These are phyloP conservation scores for Boletus pseudo-olivaceus DNA, from an alignment of 768 basidiomycete species.

Conservation along the genomic window DNA sequence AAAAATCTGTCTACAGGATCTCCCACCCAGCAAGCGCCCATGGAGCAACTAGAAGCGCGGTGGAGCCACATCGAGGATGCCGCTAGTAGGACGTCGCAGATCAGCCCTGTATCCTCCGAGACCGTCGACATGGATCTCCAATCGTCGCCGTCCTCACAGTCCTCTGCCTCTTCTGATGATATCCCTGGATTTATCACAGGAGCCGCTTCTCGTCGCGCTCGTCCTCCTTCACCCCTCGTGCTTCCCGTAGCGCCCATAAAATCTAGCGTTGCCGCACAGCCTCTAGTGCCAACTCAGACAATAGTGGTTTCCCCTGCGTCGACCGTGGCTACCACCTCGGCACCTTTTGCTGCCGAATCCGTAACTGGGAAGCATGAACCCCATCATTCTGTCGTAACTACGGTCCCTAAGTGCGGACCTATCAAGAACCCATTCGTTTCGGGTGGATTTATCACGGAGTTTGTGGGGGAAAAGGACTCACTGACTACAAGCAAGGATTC, in stretches of 20 bases:
- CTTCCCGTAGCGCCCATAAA: conserved; percentile 17
- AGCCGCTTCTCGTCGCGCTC: conserved; percentile 25
- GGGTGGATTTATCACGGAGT: conserved; percentile 47
- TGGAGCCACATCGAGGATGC: conserved; percentile 25
- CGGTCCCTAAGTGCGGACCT: conserved; percentile 14
- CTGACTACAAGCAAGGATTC: conserved; percentile 20
- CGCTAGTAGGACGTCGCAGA: conserved; percentile 25
- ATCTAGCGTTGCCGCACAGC: conserved; percentile 5
- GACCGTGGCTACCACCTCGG: conserved; percentile 5
- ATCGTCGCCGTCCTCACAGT: conserved; percentile 30
- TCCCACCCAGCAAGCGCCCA: conserved; percentile 15
- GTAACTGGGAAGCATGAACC: conserved; percentile 10
- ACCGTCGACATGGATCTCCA: conserved; percentile 35
- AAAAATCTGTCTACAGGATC: conserved; percentile 13
- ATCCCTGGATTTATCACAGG: conserved; percentile 35
- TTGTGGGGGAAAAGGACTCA: conserved; percentile 31
- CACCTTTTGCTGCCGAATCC: conserved; percentile 9
- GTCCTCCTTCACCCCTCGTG: conserved; percentile 23
- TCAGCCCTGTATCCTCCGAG: conserved; percentile 33
- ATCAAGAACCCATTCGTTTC: conserved; percentile 47
- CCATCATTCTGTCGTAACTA: not conserved
- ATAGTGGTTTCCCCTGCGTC: conserved; percentile 18
- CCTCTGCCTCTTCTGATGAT: conserved; percentile 23
- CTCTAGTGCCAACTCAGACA: conserved; percentile 17
- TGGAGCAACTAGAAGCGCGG: conserved; percentile 12